Conservation (phyloP, 2,329 filamentous ascomycete species). For the Coccinonectria pachysandricola region DNA sequence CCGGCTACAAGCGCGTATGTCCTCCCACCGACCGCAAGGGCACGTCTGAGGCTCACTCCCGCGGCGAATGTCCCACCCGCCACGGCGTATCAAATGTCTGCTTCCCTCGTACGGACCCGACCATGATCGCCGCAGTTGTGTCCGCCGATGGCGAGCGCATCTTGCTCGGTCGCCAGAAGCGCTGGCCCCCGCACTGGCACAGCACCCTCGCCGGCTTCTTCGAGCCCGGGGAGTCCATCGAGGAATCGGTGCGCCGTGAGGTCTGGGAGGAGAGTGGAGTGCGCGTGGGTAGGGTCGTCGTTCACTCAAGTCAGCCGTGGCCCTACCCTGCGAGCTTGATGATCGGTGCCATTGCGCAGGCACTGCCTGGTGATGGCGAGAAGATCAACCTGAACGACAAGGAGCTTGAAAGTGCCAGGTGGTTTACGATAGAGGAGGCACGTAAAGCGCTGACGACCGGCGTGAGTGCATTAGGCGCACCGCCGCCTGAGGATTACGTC, state of each 20-base stretch:
- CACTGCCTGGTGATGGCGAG: constrained; percentile 62
- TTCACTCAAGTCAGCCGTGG: constrained; percentile 82
- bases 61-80: constrained; percentile 68
- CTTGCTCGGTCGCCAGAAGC: constrained; percentile 74
- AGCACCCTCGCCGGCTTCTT: constrained; percentile 81
- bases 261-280: constrained; percentile 83
- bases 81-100: constrained; percentile 80
- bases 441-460: constrained; percentile 60
- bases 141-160: constrained; percentile 67
- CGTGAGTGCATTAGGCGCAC: constrained; percentile 54
- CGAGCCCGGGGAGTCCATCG: constrained; percentile 75
- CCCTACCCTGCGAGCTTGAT: constrained; percentile 77
- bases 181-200: constrained; percentile 80
- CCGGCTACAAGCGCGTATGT: constrained; percentile 71
- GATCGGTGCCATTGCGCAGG: constrained; percentile 83
- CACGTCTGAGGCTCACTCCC: constrained; percentile 35
- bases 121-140: constrained; percentile 89
- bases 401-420: constrained; percentile 81
- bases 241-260: constrained; percentile 74
- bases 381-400: constrained; percentile 78
- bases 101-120: constrained; percentile 88
- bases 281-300: constrained; percentile 62
- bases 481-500: constrained; percentile 55
- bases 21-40: constrained; percentile 56
- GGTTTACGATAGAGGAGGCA: constrained; percentile 77